Conservation (phyloP, 495 filamentous ascomycete genomes). For the Tricharina praecox region DNA sequence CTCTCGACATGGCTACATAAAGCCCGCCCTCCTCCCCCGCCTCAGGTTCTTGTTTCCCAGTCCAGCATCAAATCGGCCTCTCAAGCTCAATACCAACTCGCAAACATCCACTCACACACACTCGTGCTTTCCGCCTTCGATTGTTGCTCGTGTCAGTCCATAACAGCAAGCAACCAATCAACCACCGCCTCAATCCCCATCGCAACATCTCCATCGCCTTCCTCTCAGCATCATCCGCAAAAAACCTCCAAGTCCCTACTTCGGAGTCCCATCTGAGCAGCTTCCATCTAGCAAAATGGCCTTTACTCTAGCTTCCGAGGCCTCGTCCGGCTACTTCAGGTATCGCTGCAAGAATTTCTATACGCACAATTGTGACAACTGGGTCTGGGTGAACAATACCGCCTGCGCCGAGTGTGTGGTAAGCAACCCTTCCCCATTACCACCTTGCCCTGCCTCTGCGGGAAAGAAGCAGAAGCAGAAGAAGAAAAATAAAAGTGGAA, state of each 20-base stretch:
- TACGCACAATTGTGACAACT: slow-evolving; percentile 41
- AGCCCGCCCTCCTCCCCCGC: background rate
- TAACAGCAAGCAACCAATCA: too few species aligned
- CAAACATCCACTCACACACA: background rate
- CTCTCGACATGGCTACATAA: background rate
- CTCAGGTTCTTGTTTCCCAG: background rate
- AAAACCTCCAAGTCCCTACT: background rate
- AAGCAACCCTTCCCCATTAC: slow-evolving; percentile 21
- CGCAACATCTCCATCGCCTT: too few species aligned
- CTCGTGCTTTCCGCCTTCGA: too few species aligned
- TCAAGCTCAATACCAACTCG: background rate
- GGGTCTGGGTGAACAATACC: slow-evolving; percentile 44
- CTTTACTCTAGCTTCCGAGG: background rate
- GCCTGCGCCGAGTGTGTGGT: slow-evolving; percentile 42
- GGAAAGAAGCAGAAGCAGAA: too few species aligned
- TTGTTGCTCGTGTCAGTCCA: too few species aligned
- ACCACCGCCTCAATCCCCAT: too few species aligned
- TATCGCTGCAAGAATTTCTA: slow-evolving; percentile 46
- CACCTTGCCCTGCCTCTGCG: background rate
- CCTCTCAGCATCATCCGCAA: background rate
- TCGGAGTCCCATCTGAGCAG: too few species aligned
- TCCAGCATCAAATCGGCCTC: background rate
- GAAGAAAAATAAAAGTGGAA: too few species aligned
- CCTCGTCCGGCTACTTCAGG: slow-evolving; percentile 37
- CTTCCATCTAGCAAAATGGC: background rate